Percentiles rank a stretch among this genome's conserved stretches.
phyloP scores from a whole-genome alignment of 2,329 filamentous ascomycete species.

The Lachnellula suecica region DNA sequence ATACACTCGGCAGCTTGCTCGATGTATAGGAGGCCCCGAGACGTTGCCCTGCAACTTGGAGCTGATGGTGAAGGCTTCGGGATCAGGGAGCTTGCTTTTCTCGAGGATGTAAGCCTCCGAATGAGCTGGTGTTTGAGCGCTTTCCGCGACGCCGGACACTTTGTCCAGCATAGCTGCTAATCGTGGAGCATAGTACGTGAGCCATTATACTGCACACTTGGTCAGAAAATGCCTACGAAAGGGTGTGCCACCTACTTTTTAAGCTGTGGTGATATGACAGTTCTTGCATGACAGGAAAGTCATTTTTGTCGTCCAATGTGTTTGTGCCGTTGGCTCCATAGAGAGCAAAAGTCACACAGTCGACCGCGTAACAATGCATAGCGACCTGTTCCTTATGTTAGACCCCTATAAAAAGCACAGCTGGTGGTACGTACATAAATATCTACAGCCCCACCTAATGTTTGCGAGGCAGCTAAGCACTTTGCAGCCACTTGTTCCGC shows the following conservation, averaged over 20 bases:
- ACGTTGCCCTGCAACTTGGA: slow-evolving; percentile 52
- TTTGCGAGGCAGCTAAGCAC: neutral
- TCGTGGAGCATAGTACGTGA: neutral
- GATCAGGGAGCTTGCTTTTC: neutral
- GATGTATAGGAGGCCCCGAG: slow-evolving; percentile 44
- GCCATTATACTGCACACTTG: neutral
- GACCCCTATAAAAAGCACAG: neutral
- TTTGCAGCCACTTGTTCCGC: neutral
- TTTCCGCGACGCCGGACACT: neutral
- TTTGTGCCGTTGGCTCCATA: slow-evolving; percentile 64
- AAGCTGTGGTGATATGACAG: slow-evolving; percentile 65
- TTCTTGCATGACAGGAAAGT: slow-evolving; percentile 65
- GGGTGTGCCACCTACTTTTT: slow-evolving; percentile 47
- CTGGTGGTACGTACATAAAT: neutral
- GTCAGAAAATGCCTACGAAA: slow-evolving; percentile 31
- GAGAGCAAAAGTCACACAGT: slow-evolving; percentile 65
- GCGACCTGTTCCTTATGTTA: neutral
- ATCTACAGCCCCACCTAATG: neutral
- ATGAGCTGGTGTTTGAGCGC: no score
- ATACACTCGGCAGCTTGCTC: slow-evolving; percentile 65
- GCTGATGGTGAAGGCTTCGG: slow-evolving; percentile 24
- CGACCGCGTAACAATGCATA: slow-evolving; percentile 65
- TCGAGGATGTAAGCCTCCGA: neutral
- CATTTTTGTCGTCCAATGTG: slow-evolving; percentile 50
- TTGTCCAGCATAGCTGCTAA: neutral